These are phyloP conservation scores for Clarireedia monteithiana DNA, from an alignment of 2,329 filamentous ascomycete species.

Conservation along the genomic window DNA sequence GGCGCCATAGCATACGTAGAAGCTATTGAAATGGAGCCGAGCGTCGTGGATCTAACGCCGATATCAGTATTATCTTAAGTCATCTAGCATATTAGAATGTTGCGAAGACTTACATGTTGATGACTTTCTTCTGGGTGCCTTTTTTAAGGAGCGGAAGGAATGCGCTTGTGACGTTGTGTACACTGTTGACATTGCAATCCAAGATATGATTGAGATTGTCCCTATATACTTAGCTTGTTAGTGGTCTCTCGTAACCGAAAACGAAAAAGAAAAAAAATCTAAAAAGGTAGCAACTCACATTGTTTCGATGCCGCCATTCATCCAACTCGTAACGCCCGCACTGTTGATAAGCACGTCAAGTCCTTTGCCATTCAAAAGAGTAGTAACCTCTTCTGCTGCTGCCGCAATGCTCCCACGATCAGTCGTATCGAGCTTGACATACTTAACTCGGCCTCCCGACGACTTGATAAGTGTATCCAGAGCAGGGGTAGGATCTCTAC, in stretches of 20 bases:
- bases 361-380: not conserved
- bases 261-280: not conserved
- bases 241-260: no score
- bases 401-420: not conserved
- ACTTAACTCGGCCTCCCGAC: not conserved
- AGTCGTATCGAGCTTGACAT: not conserved
- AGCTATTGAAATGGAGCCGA: not conserved
- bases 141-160: not conserved
- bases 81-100: no score
- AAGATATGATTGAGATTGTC: not conserved
- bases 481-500: not conserved
- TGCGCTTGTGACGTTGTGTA: not conserved
- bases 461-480: not conserved
- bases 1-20: not conserved
- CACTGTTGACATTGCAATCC: not conserved
- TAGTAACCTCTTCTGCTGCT: not conserved
- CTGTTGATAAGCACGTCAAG: not conserved
- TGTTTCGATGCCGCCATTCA: not conserved
- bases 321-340: not conserved
- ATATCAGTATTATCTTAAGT: not conserved
- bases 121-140: not conserved
- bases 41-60: not conserved
- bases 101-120: not conserved
- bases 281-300: not conserved
- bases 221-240: not conserved